Evolutionary conservation across 495 filamentous ascomycete species (phyloP).

Genomic region (Penicillium waksmanii): DNA sequence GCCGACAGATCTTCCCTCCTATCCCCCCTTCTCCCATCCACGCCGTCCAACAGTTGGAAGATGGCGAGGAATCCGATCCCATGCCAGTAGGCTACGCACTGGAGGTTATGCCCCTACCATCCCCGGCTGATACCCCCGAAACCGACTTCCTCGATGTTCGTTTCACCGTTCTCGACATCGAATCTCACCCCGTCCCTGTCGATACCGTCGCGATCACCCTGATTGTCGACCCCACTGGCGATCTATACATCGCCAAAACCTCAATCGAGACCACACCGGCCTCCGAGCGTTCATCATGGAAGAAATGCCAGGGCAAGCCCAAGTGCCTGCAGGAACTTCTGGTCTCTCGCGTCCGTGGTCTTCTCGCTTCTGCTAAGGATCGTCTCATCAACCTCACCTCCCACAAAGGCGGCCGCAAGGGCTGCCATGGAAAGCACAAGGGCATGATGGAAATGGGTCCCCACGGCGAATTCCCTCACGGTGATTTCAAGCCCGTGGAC

Average conservation of each 20-base stretch:
- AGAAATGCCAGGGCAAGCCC: constrained; percentile 44
- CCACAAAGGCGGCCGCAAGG: constrained; percentile 33
- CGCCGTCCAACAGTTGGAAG: constrained; percentile 40
- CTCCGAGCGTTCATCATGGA: constrained; percentile 42
- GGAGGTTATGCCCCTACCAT: constrained; percentile 41
- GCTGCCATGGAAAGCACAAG: constrained; percentile 33
- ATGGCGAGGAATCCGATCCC: constrained; percentile 41
- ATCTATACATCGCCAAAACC: constrained; percentile 42
- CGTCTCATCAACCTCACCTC: constrained; percentile 38
- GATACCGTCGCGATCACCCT: constrained; percentile 51
- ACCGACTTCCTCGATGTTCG: constrained; percentile 43
- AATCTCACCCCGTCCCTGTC: constrained; percentile 52
- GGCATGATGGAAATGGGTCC: constrained; percentile 20
- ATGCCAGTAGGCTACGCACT: constrained; percentile 48
- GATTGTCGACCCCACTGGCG: constrained; percentile 40
- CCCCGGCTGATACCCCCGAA: constrained; percentile 32
- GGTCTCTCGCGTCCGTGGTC: constrained; percentile 40
- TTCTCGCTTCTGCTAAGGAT: constrained; percentile 45
- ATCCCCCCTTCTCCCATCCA: constrained; percentile 37
- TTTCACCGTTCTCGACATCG: constrained; percentile 54
- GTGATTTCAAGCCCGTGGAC: background rate
- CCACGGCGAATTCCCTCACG: background rate
- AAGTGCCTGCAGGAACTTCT: constrained; percentile 46
- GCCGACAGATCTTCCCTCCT: constrained; percentile 53
- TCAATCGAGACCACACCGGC: constrained; percentile 41